These are phyloP conservation scores for Azolla pinnata DNA, from an alignment of 75 land plant genomes.

Conservation along the genomic window DNA sequence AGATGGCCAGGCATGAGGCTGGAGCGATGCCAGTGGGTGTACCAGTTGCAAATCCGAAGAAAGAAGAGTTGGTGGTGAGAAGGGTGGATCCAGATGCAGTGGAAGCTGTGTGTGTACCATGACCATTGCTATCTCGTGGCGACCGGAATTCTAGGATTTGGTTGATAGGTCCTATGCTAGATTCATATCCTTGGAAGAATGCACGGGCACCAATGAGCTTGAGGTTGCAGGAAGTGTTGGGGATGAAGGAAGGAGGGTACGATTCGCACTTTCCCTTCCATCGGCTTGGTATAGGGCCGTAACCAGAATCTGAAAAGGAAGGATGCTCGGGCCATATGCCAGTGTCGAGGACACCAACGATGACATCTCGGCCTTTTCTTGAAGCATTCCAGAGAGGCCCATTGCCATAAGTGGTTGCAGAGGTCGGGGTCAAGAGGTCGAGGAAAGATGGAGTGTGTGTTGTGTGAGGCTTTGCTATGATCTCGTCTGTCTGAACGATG, in stretches of 20 bases:
- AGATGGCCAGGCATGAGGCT: slow-evolving; percentile 66
- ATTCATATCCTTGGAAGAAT: slow-evolving; percentile 32
- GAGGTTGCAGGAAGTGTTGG: slow-evolving; percentile 52
- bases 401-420: not conserved
- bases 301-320: not conserved
- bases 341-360: slow-evolving; percentile 12
- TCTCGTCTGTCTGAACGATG: slow-evolving; percentile 45
- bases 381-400: slow-evolving; percentile 4
- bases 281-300: slow-evolving; percentile 7
- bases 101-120: slow-evolving; percentile 93
- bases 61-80: slow-evolving; percentile 43
- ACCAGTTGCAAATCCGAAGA: slow-evolving; percentile 63
- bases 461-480: slow-evolving; percentile 35
- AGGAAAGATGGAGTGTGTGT: slow-evolving; percentile 63
- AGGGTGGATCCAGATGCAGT: slow-evolving; percentile 82
- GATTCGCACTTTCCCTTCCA: slow-evolving; percentile 54
- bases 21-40: slow-evolving; percentile 80
- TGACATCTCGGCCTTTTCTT: slow-evolving; percentile 5
- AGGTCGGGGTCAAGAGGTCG: no score
- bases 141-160: slow-evolving; percentile 48
- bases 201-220: slow-evolving; percentile 77
- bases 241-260: slow-evolving; percentile 22
- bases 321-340: slow-evolving; percentile 14
- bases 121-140: slow-evolving; percentile 75
- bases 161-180: slow-evolving; percentile 19